phyloP scores from a whole-genome alignment of 352 stramenopile species.

The Stramenopiles sp. region DNA sequence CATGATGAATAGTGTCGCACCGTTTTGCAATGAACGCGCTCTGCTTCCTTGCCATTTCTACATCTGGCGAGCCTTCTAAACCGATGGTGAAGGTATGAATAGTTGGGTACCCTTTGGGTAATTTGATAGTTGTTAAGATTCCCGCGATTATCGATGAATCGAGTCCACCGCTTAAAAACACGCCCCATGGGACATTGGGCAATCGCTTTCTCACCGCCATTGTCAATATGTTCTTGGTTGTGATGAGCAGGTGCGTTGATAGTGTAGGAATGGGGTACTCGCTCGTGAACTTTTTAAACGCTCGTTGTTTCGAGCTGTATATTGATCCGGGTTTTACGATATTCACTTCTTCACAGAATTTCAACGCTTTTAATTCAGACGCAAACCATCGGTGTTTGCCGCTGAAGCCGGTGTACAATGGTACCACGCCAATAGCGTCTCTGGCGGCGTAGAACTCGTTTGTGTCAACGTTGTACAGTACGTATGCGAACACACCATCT shows the following conservation, averaged over 20 bases:
- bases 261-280: too few relatives aligned
- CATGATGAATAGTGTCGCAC: conserved; percentile 91
- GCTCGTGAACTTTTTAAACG: too few relatives aligned
- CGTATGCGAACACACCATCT: conserved; percentile 98
- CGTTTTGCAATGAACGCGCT: conserved; percentile 88
- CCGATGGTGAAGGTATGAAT: conserved; percentile 97
- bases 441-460: conserved; percentile 77
- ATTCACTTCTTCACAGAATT: too few relatives aligned
- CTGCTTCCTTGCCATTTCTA: conserved; percentile 81
- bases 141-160: conserved; percentile 92
- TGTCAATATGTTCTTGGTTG: conserved; percentile 77
- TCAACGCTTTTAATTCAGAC: conserved; percentile 91
- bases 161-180: conserved; percentile 86
- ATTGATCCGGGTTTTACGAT: too few relatives aligned
- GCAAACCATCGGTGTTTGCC: conserved; percentile 88
- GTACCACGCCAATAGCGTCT: conserved; percentile 94
- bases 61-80: conserved; percentile 79
- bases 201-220: conserved; percentile 78
- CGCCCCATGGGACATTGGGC: conserved; percentile 92
- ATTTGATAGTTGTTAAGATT: too few relatives aligned
- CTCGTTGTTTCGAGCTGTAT: too few relatives aligned
- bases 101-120: conserved; percentile 63
- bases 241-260: too few relatives aligned
- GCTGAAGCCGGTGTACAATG: conserved; percentile 91
- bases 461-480: conserved; percentile 78